These are phyloP conservation scores for Inga laurina DNA, from an alignment of 306 rosid genomes.

Conservation along the genomic window DNA sequence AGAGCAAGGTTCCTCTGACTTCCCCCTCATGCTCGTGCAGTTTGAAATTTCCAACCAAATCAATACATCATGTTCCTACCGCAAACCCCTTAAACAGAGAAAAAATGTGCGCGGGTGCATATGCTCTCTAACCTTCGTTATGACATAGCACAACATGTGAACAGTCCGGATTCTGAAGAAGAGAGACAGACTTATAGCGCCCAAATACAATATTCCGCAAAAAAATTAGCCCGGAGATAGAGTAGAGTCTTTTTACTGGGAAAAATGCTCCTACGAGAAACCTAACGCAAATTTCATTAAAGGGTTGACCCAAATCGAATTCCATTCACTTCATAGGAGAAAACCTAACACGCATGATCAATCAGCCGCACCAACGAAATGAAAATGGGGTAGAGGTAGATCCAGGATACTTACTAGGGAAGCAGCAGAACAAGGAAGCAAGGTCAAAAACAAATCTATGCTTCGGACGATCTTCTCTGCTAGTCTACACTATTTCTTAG, in stretches of 20 bases:
- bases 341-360: background rate
- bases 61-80: background rate
- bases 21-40: background rate
- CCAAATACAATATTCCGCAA: background rate
- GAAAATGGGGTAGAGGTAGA: conserved; percentile 12
- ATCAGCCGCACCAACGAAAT: background rate
- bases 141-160: background rate
- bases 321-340: background rate
- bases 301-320: background rate
- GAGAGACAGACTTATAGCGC: background rate
- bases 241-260: background rate
- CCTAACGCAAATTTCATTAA: background rate
- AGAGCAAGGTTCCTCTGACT: background rate
- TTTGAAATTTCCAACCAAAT: background rate
- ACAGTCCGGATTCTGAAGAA: background rate
- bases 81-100: background rate
- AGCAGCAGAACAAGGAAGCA: background rate
- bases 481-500: background rate
- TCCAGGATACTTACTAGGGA: conserved; percentile 38
- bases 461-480: background rate
- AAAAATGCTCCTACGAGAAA: background rate
- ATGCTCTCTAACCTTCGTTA: background rate
- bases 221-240: background rate
- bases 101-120: background rate
- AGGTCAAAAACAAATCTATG: background rate